Base-by-base conservation (phyloP, 495 filamentous ascomycete species). In the Hypoxylon fragiforme region DNA sequence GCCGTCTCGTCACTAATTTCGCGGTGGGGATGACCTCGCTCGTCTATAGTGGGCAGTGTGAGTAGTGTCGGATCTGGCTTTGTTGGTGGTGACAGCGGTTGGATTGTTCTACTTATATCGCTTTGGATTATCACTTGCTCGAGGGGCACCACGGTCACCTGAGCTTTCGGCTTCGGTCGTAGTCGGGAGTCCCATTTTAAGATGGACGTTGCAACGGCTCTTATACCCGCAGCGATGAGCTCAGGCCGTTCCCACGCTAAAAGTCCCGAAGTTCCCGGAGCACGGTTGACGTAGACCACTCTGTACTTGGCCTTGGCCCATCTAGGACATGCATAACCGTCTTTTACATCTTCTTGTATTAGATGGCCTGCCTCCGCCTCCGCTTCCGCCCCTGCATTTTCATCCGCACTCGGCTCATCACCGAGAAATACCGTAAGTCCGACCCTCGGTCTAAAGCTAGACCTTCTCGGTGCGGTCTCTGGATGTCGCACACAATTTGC, bases 381-480 rank as follows among this genome's bases (percentile, higher is more conserved):
- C 14, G 40, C 48, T 22, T 39, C 50, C 16, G 41, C 35, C 14
- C 41, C 54, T 9, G 45, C 30, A 14, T 1, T 24, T 28, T 3
- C 38, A 15, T 30, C 36, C 16, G 31, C 30, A 46, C 3, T 44
- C 7, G 41, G 54, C 43, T 68, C 61, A 3, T 60, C 58, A 16
- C 68, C 70, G 0, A 67, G 42, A 51, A 80, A 79, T 0, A 76
- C 71, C 1, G 75, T 80, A 16, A 79, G 64, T n/a, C 62, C 74
- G 3, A 76, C 66, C 35, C 50, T 72, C 19, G 64, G 62, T 46
- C 53, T 70, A 13, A 15, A 45, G 2, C 28, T n/a, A 2, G 21
- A 9, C 36, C 53, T 52, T 34, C 58, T 65, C 20, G 62, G 56
- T 7, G 14, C 45, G 26, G 43, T 37, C 40, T 69, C 64, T n/a